Conservation (phyloP, 2,329 filamentous ascomycete genomes). For the Botrytis porri region DNA sequence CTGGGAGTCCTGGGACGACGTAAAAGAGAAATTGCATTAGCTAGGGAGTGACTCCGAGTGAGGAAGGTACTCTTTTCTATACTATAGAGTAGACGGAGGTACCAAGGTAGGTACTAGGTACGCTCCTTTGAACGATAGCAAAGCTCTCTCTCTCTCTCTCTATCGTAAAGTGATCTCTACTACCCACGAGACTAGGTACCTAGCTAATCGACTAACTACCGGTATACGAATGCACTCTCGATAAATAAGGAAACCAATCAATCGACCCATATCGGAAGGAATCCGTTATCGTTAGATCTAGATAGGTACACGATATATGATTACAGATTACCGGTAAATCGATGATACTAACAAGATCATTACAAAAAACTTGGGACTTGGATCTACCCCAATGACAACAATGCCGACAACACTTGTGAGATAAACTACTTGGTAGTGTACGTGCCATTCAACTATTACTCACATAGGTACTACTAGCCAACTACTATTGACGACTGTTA, state of each 20-base stretch:
- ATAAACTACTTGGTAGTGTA: not conserved
- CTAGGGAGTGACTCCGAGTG: not conserved
- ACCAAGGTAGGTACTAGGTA: too few species aligned
- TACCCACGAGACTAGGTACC: not conserved
- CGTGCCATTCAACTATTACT: not conserved
- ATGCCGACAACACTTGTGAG: too few species aligned
- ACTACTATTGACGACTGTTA: not conserved
- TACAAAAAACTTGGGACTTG: not conserved
- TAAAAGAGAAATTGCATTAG: not conserved
- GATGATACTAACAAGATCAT: not conserved
- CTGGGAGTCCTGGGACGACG: constrained; percentile 3
- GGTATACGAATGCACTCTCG: not conserved
- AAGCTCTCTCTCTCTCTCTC: too few species aligned
- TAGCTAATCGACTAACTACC: not conserved
- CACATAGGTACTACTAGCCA: not conserved
- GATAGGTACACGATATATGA: not conserved
- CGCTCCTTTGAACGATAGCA: too few species aligned
- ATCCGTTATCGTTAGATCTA: not conserved
- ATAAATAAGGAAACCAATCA: not conserved
- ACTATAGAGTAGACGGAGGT: too few species aligned
- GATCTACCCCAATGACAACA: not conserved
- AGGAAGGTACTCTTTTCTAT: not conserved
- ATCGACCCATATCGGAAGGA: not conserved
- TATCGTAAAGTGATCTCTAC: not conserved
- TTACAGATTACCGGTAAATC: not conserved